Conservation (phyloP, 805 yeast genomes). For the Clavispora vitiphila region DNA sequence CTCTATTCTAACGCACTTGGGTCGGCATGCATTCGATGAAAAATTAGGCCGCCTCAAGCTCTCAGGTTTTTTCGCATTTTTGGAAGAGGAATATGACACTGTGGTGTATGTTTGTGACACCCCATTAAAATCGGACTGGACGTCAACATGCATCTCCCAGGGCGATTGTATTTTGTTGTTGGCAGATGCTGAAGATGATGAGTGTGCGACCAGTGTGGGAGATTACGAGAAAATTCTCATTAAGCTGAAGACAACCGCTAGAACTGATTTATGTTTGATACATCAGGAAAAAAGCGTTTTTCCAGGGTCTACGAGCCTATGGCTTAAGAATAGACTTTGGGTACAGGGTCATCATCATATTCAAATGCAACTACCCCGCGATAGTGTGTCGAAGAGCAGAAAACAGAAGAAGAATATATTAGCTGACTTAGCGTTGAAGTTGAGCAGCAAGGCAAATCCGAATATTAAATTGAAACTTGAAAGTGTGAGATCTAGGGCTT, state of each 20-base stretch:
- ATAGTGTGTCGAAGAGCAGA: constrained; percentile 11
- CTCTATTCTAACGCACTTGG: constrained; percentile 71
- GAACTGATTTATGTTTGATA: constrained; percentile 78
- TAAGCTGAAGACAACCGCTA: constrained; percentile 73
- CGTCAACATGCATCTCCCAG: constrained; percentile 85
- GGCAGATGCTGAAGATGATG: constrained; percentile 72
- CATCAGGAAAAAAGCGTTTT: constrained; percentile 80
- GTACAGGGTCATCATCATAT: constrained; percentile 91
- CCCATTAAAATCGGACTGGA: constrained; percentile 79
- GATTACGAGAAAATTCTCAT: constrained; percentile 78
- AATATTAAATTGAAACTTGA: constrained; percentile 29
- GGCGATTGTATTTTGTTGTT: constrained; percentile 90
- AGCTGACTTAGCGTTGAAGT: constrained; percentile 32
- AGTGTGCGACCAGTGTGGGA: constrained; percentile 61
- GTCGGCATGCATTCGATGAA: constrained; percentile 89
- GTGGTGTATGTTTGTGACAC: constrained; percentile 89
- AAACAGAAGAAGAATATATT: constrained; percentile 22
- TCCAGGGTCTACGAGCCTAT: constrained; percentile 78
- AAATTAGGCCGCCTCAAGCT: constrained; percentile 73
- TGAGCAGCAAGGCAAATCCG: constrained; percentile 30
- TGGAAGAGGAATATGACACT: constrained; percentile 86
- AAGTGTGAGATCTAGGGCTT: constrained; percentile 26
- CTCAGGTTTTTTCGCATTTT: constrained; percentile 82
- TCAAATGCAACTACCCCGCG: constrained; percentile 49
- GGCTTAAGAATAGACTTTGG: constrained; percentile 88